phyloP scores from a whole-genome alignment of 169 alveolate genomes.

The Plasmodium gaboni region DNA sequence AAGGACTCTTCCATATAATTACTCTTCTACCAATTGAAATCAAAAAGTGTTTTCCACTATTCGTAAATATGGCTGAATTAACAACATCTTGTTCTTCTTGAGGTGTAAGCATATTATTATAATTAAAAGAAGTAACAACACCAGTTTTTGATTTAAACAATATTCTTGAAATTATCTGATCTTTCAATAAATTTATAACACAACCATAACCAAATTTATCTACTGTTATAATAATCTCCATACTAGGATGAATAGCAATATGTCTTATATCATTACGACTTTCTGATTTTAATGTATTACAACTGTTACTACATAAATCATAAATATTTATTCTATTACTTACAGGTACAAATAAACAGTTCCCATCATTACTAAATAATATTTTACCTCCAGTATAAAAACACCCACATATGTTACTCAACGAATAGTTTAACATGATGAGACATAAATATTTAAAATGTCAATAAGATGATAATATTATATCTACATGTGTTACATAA shows the following conservation, averaged over 20 bases:
- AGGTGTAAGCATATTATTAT: constrained; percentile 36
- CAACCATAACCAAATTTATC: constrained; percentile 86
- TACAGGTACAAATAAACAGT: constrained; percentile 86
- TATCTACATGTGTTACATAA: background rate
- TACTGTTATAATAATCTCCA: constrained; percentile 81
- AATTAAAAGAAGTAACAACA: constrained; percentile 59
- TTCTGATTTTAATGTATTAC: constrained; percentile 86
- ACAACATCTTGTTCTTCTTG: constrained; percentile 80
- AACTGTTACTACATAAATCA: constrained; percentile 83
- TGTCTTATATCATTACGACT: constrained; percentile 81
- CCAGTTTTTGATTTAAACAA: constrained; percentile 82
- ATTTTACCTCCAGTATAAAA: constrained; percentile 61
- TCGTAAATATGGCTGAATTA: constrained; percentile 80
- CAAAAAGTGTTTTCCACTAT: constrained; percentile 79
- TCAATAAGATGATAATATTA: background rate
- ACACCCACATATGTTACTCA: constrained; percentile 62
- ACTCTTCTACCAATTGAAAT: constrained; percentile 79
- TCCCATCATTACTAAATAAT: constrained; percentile 74
- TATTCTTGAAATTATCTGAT: constrained; percentile 81
- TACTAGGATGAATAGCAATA: constrained; percentile 86
- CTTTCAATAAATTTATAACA: constrained; percentile 83
- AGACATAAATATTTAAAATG: background rate
- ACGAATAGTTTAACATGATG: constrained; percentile 34
- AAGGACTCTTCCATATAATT: constrained; percentile 84
- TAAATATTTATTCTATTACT: constrained; percentile 87